phyloP scores from a whole-genome alignment of 495 filamentous ascomycete species.

The Trichocladium antarcticum region DNA sequence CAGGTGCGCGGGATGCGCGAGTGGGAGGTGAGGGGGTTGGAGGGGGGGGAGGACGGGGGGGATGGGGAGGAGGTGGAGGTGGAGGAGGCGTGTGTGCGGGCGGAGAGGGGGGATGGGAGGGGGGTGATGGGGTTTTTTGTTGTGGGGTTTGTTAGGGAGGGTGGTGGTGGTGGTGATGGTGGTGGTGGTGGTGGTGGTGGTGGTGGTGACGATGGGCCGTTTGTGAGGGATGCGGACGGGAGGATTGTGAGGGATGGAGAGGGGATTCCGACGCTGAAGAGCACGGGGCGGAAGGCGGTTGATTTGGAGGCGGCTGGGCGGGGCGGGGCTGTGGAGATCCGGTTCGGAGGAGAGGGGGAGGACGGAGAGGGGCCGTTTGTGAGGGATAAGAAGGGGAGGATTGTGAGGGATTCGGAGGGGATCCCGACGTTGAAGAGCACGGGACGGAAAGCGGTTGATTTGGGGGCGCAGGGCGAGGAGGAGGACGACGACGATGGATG shows the following conservation, averaged over 20 bases:
- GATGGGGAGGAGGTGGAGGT: constrained; percentile 40
- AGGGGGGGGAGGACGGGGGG: constrained; percentile 11
- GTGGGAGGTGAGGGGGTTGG: constrained; percentile 57
- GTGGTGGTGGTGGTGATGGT: constrained; percentile 3
- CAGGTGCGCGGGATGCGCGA: constrained; percentile 58
- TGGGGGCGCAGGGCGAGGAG: constrained; percentile 8
- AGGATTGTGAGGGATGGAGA: constrained; percentile 27
- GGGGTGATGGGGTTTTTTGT: constrained; percentile 48
- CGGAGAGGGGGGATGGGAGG: constrained; percentile 64
- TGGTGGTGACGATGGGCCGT: constrained; percentile 22
- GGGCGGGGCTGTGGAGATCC: constrained; percentile 1
- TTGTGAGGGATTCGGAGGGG: constrained; percentile 28
- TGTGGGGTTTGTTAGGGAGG: constrained; percentile 36
- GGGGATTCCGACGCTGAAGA: constrained; percentile 34
- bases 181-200: constrained; percentile 10
- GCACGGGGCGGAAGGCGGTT: constrained; percentile 15
- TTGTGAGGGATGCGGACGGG: constrained; percentile 29
- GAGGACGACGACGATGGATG: constrained; percentile 30
- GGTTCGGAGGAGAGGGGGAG: constrained; percentile 9
- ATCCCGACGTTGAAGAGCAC: constrained; percentile 33
- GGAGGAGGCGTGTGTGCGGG: constrained; percentile 69
- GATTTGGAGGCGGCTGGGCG: constrained; percentile 13
- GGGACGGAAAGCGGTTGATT: constrained; percentile 11
- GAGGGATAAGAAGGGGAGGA: constrained; percentile 29
- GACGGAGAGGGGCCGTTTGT: constrained; percentile 26